These are phyloP conservation scores for Fusarium keratoplasticum DNA, from an alignment of 2,329 filamentous ascomycete species.

Conservation along the genomic window DNA sequence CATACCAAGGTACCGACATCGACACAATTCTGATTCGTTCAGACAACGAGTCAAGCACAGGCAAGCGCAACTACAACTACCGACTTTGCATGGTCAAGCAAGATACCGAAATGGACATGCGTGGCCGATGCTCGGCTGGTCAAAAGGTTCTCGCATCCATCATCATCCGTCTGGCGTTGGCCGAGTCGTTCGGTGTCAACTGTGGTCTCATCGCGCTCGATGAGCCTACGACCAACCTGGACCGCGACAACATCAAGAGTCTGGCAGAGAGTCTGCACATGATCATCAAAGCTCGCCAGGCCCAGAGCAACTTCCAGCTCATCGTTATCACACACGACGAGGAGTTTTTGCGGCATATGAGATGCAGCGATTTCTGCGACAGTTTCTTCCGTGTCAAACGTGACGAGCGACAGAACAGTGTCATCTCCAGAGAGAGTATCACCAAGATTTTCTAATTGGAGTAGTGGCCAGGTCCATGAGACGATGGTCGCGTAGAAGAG, in stretches of 20 bases:
- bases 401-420: constrained; percentile 86
- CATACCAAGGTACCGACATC: constrained; percentile 96
- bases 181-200: constrained; percentile 95
- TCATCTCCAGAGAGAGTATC: constrained; percentile 79
- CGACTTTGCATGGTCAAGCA: constrained; percentile 98
- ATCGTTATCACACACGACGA: constrained; percentile 99
- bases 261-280: constrained; percentile 86
- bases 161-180: constrained; percentile 94
- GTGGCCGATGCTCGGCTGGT: constrained; percentile 93
- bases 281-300: constrained; percentile 85
- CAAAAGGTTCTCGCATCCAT: constrained; percentile 97
- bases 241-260: constrained; percentile 92
- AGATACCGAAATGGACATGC: constrained; percentile 99
- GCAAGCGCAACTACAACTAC: constrained; percentile 93
- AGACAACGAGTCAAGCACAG: constrained; percentile 80
- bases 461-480: neutral
- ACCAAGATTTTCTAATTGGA: constrained; percentile 55
- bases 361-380: constrained; percentile 92
- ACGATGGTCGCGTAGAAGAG: neutral
- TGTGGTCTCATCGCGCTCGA: constrained; percentile 97
- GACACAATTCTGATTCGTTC: constrained; percentile 96
- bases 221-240: constrained; percentile 97
- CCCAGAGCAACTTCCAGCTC: constrained; percentile 95
- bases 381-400: constrained; percentile 89
- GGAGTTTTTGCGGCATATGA: constrained; percentile 93